Evolutionary conservation across 2,329 filamentous ascomycete species (phyloP), one percentile per base, ranked within the genome.

Genomic region (Fusarium pseudograminearum): DNA sequence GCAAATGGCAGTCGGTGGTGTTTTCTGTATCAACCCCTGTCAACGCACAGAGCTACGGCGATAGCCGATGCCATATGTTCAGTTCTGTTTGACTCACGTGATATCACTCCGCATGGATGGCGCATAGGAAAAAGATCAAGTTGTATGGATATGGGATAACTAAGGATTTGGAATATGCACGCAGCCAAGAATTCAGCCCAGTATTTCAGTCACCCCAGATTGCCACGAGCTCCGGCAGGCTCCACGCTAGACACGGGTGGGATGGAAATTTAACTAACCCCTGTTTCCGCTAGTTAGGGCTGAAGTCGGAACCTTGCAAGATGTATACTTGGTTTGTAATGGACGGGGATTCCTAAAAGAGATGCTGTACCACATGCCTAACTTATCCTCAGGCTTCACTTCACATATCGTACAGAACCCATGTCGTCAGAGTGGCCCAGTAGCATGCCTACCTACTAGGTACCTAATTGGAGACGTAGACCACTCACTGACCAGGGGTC

Each of bases 281-380:
- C 42, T 30, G 33, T 36, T 57, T 38, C 52, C 24, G 46, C 67
- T 70, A 70, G 59, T 67, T 70, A 70, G 59, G 59, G 67, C 67
- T 69, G 59, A 57, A 69, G 33, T 47, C 30, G 30, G 50, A 33
- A 58, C 44, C 52, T 46, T 54, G 67, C 47, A 47, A 61, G 51
- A 70, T 41, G 36, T 61, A 65, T 38, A 33, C 61, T 67, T 69
- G 44, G 52, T 47, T 52, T 41, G 33, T 36, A 20, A 52, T 57
- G 31, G 18, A 40, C n/a, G 36, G n/a, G 47, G 36, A 16, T 40
- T 30, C 33, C 34, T 22, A 52, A 41, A 52, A 36, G 34, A 52
- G 48, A 52, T 52, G 34, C 33, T 52, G 26, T 14, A 52, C 48
- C 48, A 51, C 48, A 51, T 51, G 47, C 24, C 34, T 22, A n/a